Conservation (phyloP, 129 eudicot genomes). For the Centella asiatica region DNA sequence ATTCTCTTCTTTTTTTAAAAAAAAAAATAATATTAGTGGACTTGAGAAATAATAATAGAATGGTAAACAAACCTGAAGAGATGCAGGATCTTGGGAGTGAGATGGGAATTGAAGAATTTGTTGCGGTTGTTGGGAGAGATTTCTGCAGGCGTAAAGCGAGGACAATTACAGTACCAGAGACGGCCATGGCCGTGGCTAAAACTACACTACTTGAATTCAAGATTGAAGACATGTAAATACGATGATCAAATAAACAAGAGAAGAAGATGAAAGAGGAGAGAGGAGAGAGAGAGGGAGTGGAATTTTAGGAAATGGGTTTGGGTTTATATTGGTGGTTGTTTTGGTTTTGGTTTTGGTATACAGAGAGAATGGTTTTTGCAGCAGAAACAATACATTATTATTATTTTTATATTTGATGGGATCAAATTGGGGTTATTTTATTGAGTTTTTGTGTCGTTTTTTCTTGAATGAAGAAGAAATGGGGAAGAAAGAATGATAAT, state of each 20-base stretch:
- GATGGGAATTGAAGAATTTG: constrained; percentile 18
- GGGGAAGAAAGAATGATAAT: too few species aligned
- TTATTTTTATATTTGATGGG: not conserved
- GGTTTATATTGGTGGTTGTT: too few species aligned
- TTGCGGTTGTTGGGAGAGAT: constrained; percentile 20
- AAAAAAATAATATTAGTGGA: too few species aligned
- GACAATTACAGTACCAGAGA: constrained; percentile 66
- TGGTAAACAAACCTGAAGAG: constrained; percentile 38
- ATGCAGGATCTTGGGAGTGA: constrained; percentile 46
- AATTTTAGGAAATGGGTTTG: not conserved
- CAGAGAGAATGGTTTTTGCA: not conserved
- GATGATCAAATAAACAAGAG: not conserved
- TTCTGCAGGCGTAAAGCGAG: constrained; percentile 58
- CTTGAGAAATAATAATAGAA: too few species aligned
- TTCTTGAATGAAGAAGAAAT: too few species aligned
- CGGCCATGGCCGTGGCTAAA: constrained; percentile 80
- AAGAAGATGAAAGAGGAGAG: constrained; percentile 11
- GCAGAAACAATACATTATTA: not conserved
- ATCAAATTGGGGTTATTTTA: too few species aligned
- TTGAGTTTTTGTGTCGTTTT: too few species aligned
- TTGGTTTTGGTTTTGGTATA: not conserved
- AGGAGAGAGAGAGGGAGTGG: not conserved
- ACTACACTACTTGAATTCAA: constrained; percentile 54
- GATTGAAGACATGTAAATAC: constrained; percentile 48
- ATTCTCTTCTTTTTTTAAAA: too few species aligned